Base-by-base conservation (phyloP, 495 filamentous ascomycete species). In the Cairneyella variabilis region DNA sequence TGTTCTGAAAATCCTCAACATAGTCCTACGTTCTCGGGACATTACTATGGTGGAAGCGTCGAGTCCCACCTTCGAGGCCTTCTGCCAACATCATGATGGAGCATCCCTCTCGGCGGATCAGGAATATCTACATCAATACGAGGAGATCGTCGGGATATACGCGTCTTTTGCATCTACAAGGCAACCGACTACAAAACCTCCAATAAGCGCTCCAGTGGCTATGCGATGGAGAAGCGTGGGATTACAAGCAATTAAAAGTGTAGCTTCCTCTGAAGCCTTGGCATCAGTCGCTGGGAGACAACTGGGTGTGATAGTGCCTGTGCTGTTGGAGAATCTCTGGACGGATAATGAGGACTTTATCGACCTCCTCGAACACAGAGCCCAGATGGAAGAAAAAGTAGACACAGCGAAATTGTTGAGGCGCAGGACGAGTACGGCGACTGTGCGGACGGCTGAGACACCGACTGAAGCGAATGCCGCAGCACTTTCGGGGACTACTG, bases 31-130 rank as follows among this genome's bases (percentile, higher is more conserved):
- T 36, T 91, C 89, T 25, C 78, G 83, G 63, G 89, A 95, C 68
- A 84, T 95, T 60, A 86, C 86, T 48, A 86, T 92, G 80, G 84
- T 95, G 34, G 91, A 96, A 72, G 85, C 89, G 23, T 95, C 89
- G 2, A 75, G 92, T 54, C 76, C 82, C 28, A 89, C 89, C 3
- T 96, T 95, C 61, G 84, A 86, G 62, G 83, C 83, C 8, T 91
- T 95, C 62, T 95, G 90, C 67, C 73, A 76, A 56, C 74, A 92
- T 65, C 85, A 92, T 67, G 89, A 95, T 59, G 83, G 80, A 48
- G 83, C 87, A 11, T 83, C 83, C 9, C 76, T 93, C 48, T 76
- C 87, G 11, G 86, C 84, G 44, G 90, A 95, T 63, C 87, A 92
- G 64, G 85, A 86, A 51, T 90, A 91, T 62, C 75, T 88, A 26